These are phyloP conservation scores for Xylaria digitata DNA, from an alignment of 2,329 filamentous ascomycete species.

Conservation along the genomic window DNA sequence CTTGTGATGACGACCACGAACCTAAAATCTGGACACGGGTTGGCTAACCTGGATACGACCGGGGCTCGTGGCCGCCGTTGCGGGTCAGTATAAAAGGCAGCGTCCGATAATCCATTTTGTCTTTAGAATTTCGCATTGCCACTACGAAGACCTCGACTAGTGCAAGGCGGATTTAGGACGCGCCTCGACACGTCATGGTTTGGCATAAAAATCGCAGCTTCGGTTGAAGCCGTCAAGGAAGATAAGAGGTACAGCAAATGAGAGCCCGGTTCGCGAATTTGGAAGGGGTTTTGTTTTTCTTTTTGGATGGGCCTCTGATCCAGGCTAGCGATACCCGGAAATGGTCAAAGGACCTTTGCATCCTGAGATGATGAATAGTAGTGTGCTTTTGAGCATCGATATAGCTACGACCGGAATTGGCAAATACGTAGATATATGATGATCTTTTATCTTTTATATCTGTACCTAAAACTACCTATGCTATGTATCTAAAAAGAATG, in stretches of 20 bases:
- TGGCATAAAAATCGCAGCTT: background rate
- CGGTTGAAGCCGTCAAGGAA: background rate
- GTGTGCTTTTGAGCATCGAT: constrained; percentile 19
- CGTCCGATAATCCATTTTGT: background rate
- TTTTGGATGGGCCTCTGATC: background rate
- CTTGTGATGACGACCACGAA: background rate
- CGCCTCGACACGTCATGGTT: background rate
- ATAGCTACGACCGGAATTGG: constrained; percentile 4
- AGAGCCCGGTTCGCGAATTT: background rate
- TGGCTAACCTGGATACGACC: background rate
- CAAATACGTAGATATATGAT: constrained; percentile 8
- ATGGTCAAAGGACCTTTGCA: background rate
- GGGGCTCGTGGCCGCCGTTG: background rate
- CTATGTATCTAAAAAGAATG: no score
- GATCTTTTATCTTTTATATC: background rate
- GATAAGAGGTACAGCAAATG: background rate
- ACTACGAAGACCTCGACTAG: background rate
- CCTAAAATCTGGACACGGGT: background rate
- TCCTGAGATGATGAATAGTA: constrained; percentile 7
- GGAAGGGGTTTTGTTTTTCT: background rate
- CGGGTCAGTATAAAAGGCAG: background rate
- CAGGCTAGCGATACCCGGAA: constrained; percentile 10
- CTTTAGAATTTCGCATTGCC: background rate
- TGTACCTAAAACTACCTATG: background rate
- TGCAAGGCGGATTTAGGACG: background rate